These are phyloP conservation scores for Chamaenerion angustifolium DNA, from an alignment of 345 rosid species.

Conservation along the genomic window DNA sequence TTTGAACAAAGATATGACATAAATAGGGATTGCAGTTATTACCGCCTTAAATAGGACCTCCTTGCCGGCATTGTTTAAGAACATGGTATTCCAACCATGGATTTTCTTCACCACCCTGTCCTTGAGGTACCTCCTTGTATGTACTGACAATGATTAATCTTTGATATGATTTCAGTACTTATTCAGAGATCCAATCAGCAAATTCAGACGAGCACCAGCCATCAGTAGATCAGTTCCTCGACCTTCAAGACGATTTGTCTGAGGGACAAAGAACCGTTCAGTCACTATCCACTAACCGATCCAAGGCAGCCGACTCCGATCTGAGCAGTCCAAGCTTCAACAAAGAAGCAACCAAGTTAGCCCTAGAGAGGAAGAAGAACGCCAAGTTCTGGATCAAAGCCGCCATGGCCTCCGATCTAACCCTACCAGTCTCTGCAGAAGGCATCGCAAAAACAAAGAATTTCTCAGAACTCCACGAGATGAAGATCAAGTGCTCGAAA, in stretches of 20 bases:
- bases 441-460: background rate
- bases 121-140: too few species aligned
- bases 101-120: too few species aligned
- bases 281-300: slow-evolving; percentile 14
- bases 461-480: slow-evolving; percentile 13
- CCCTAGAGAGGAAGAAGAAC: slow-evolving; percentile 32
- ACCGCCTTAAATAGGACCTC: too few species aligned
- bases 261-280: slow-evolving; percentile 29
- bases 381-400: slow-evolving; percentile 45
- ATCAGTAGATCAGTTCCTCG: slow-evolving; percentile 33
- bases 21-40: too few species aligned
- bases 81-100: too few species aligned
- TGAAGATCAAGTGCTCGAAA: slow-evolving; percentile 3
- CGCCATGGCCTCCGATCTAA: slow-evolving; percentile 47
- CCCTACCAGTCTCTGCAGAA: slow-evolving; percentile 10
- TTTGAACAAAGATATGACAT: too few species aligned
- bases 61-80: too few species aligned
- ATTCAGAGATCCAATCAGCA: slow-evolving; percentile 38
- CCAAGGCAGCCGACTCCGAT: slow-evolving; percentile 9
- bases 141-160: too few species aligned
- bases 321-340: slow-evolving; percentile 1
- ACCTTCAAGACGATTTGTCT: slow-evolving; percentile 43
- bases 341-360: slow-evolving; percentile 17
- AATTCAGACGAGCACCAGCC: slow-evolving; percentile 24
- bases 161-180: slow-evolving; percentile 20